phyloP scores from a whole-genome alignment of 352 stramenopile genomes.

The Pythium grandisporangium region DNA sequence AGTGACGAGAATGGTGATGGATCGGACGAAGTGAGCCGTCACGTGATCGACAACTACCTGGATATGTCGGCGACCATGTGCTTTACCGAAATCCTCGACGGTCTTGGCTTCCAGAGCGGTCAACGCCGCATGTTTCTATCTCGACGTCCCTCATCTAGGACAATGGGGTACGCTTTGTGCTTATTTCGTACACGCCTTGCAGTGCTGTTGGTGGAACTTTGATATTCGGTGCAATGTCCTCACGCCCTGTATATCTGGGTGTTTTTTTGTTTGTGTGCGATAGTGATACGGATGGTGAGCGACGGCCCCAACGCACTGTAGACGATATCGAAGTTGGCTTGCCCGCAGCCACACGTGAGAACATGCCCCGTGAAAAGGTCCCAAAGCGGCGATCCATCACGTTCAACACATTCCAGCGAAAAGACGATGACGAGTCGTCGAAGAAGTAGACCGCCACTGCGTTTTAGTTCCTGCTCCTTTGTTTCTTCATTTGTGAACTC shows the following conservation, averaged over 20 bases:
- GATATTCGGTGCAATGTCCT: no score
- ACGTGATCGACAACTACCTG: constrained; percentile 81
- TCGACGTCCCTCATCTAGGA: constrained; percentile 35
- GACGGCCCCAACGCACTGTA: constrained; percentile 27
- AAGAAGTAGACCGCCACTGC: neutral
- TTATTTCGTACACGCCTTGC: constrained; percentile 7
- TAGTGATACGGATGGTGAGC: constrained; percentile 1
- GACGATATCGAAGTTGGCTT: constrained; percentile 77
- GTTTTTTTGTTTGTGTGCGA: no score
- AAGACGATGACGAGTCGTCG: constrained; percentile 1
- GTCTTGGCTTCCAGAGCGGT: constrained; percentile 43
- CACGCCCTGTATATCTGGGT: no score
- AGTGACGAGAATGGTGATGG: constrained; percentile 6
- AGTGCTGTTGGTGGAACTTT: no score
- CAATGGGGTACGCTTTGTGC: constrained; percentile 14
- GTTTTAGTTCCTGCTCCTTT: neutral
- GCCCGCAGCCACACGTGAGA: constrained; percentile 33
- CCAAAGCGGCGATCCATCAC: constrained; percentile 70
- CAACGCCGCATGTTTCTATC: constrained; percentile 40
- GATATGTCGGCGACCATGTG: constrained; percentile 74
- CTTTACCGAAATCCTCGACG: constrained; percentile 54
- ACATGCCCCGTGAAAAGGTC: constrained; percentile 30
- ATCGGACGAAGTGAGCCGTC: constrained; percentile 48
- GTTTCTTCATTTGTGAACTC: neutral
- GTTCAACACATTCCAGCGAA: constrained; percentile 51